Percentiles rank a stretch among this genome's conserved stretches.
Conservation (phyloP, 768 basidiomycete species). For the Coprinopsis strossmayeri region DNA sequence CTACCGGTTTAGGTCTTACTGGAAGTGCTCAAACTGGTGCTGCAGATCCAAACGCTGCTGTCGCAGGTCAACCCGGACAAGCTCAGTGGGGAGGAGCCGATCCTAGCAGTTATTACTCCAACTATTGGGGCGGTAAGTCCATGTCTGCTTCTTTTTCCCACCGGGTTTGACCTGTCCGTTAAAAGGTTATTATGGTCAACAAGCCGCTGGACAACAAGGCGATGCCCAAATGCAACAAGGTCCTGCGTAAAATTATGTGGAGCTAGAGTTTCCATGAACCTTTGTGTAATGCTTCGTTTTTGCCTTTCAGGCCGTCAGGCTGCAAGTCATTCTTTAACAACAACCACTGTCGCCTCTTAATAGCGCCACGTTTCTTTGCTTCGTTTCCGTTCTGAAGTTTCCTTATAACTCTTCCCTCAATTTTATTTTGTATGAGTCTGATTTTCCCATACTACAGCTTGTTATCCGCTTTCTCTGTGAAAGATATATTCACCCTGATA, state of each 20-base stretch:
- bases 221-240: constrained; percentile 42
- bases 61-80: constrained; percentile 53
- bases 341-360: constrained; percentile 19
- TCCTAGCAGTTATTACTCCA: constrained; percentile 69
- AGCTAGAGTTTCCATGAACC: constrained; percentile 9
- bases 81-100: constrained; percentile 75
- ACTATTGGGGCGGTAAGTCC: constrained; percentile 77
- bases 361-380: neutral
- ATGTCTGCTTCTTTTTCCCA: neutral
- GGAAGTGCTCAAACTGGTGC: constrained; percentile 53
- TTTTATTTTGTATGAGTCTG: constrained; percentile 13
- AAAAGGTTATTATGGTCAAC: constrained; percentile 78
- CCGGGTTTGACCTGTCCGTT: constrained; percentile 12
- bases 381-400: constrained; percentile 10
- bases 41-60: constrained; percentile 46
- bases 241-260: constrained; percentile 27
- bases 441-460: constrained; percentile 13
- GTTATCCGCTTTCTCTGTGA: constrained; percentile 3
- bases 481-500: constrained; percentile 10
- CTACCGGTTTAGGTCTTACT: constrained; percentile 47
- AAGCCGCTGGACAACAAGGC: constrained; percentile 54
- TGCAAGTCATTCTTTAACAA: constrained; percentile 20
- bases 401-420: constrained; percentile 17
- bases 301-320: constrained; percentile 11
- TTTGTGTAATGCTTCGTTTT: constrained; percentile 16